A percentile compares a stretch with the other conserved stretches of the same genome.
Conservation (phyloP, 1,284 basidiomycete genomes). For the Tremellales sp. region DNA sequence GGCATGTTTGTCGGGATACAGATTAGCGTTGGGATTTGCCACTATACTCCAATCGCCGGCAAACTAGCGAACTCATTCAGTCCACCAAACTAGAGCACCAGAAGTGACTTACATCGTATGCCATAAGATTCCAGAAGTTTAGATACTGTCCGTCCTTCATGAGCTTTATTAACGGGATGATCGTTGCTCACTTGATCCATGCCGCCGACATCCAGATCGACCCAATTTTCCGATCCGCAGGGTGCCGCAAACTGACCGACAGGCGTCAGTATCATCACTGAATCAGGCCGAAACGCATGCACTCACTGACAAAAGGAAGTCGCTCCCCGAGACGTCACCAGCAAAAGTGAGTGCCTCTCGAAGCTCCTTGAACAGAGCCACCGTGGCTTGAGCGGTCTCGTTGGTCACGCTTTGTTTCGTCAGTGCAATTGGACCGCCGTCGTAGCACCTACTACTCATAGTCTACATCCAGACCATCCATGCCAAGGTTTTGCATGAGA, state of each 20-base stretch:
- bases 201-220: conserved; percentile 60
- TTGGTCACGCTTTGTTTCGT: background rate
- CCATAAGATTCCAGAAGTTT: conserved; percentile 84
- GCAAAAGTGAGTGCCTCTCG: background rate
- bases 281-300: background rate
- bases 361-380: background rate
- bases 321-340: background rate
- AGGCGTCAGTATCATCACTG: too few species aligned
- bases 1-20: conserved; percentile 51
- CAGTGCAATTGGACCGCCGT: background rate
- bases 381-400: conserved; percentile 3
- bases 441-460: conserved; percentile 27
- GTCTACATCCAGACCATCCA: conserved; percentile 61
- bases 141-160: conserved; percentile 51
- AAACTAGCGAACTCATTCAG: conserved; percentile 12
- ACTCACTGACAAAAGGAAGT: background rate
- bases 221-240: conserved; percentile 65
- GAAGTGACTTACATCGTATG: conserved; percentile 55
- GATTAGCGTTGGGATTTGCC: conserved; percentile 71
- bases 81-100: too few species aligned
- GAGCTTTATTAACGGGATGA: too few species aligned
- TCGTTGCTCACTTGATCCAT: conserved; percentile 55
- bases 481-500: conserved; percentile 72
- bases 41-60: conserved; percentile 40
- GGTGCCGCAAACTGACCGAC: conserved; percentile 72